Conservation (phyloP, 352 stramenopile genomes). For the Phytophthora crassamura region DNA sequence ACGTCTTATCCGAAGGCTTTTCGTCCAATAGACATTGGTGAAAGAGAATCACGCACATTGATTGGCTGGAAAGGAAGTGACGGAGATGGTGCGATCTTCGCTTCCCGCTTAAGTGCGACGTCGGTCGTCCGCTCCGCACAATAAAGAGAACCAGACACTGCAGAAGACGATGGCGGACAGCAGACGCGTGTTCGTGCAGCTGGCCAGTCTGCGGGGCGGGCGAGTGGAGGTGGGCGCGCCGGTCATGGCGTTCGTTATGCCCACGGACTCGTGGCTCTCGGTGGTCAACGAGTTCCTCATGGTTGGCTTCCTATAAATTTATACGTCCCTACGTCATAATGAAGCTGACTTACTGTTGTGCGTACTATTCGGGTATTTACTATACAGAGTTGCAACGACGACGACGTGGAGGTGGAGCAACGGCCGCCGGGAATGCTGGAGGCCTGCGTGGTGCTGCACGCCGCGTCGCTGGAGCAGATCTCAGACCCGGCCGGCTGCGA, state of each 20-base stretch:
- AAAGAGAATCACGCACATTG: not conserved
- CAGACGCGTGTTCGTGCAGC: constrained; percentile 78
- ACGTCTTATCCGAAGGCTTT: not conserved
- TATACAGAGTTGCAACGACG: constrained; percentile 72
- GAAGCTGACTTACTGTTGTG: too few species aligned
- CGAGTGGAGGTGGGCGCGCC: constrained; percentile 34
- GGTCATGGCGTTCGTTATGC: constrained; percentile 70
- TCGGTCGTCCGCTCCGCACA: constrained; percentile 13
- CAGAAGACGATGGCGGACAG: constrained; percentile 48
- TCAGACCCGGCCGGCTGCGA: constrained; percentile 48
- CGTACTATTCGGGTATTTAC: too few species aligned
- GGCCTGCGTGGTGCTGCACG: constrained; percentile 63
- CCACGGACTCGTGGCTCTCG: constrained; percentile 62
- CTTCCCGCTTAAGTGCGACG: constrained; percentile 23
- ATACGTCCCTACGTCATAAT: not conserved
- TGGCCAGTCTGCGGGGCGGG: constrained; percentile 38
- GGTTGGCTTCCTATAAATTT: constrained; percentile 41
- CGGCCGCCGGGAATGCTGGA: constrained; percentile 63
- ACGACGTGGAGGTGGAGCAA: constrained; percentile 74
- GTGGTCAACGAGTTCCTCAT: constrained; percentile 87
- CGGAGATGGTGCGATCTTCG: constrained; percentile 18
- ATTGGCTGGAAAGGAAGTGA: constrained; percentile 13
- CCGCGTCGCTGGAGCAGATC: constrained; percentile 52
- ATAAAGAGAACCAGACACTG: too few species aligned
- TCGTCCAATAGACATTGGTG: not conserved